Percentiles rank a stretch among this genome's conserved stretches.
phyloP scores from a whole-genome alignment of 352 stramenopile species.

The Aphanomyces cochlioides region DNA sequence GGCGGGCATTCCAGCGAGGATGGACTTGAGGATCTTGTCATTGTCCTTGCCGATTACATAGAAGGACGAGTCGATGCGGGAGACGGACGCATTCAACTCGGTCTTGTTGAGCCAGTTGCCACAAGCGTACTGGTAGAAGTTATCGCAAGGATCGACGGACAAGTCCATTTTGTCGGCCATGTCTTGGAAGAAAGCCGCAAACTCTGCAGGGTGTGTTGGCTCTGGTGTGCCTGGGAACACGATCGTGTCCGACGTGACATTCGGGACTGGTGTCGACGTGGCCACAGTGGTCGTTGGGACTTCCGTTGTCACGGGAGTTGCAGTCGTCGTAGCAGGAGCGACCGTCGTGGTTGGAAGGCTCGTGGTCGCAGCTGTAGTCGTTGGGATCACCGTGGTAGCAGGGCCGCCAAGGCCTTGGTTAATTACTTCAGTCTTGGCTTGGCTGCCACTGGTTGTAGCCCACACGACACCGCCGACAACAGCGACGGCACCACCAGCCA shows the following conservation, averaged over 20 bases:
- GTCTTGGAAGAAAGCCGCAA: conserved; percentile 41
- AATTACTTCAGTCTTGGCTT: neutral
- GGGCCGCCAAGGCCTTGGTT: neutral
- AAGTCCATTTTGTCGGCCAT: conserved; percentile 53
- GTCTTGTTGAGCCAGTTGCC: conserved; percentile 56
- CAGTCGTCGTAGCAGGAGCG: neutral
- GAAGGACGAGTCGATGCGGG: conserved; percentile 77
- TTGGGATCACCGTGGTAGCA: neutral
- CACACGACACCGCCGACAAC: conserved; percentile 1
- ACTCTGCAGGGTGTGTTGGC: neutral
- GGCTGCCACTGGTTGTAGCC: neutral
- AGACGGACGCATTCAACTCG: conserved; percentile 43
- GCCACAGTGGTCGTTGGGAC: neutral
- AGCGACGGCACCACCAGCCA: conserved; percentile 12
- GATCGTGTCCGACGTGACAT: neutral
- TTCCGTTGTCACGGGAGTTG: neutral
- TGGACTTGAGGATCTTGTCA: conserved; percentile 48
- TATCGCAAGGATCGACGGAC: conserved; percentile 54
- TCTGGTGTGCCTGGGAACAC: neutral
- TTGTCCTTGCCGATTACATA: conserved; percentile 80
- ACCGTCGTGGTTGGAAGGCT: neutral
- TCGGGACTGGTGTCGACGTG: neutral
- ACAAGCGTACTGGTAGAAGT: conserved; percentile 78
- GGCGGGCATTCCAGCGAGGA: conserved; percentile 45
- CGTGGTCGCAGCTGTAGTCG: neutral